Evolutionary conservation across 2,329 filamentous ascomycete genomes (phyloP).

Genomic region (Cladophialophora chaetospira): DNA sequence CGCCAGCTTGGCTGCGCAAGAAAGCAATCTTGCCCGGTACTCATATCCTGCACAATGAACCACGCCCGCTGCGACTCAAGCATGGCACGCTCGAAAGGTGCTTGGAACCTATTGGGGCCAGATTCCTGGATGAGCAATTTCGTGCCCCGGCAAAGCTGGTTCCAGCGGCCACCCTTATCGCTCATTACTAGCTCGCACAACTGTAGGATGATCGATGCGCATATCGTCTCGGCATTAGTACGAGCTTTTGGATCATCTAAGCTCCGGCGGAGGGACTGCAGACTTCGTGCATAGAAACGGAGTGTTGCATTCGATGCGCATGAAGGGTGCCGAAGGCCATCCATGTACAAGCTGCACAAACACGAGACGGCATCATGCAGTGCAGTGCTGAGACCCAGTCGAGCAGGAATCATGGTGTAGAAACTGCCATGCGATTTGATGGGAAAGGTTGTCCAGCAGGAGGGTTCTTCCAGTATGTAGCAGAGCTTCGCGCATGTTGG

Average conservation of each 20-base stretch:
- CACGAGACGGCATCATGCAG: conserved; percentile 13
- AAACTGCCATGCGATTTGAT: conserved; percentile 12
- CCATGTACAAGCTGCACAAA: conserved; percentile 9
- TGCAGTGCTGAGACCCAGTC: not conserved
- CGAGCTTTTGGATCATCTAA: not conserved
- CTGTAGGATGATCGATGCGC: conserved; percentile 26
- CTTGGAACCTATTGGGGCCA: conserved; percentile 11
- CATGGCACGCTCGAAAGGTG: conserved; percentile 25
- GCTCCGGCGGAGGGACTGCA: conserved; percentile 8
- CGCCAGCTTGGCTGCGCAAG: conserved; percentile 21
- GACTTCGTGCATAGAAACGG: conserved; percentile 3
- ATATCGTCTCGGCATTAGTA: conserved; percentile 22
- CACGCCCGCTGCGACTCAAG: conserved; percentile 28
- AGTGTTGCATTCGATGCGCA: not conserved
- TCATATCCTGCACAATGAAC: conserved; percentile 26
- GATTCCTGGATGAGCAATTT: conserved; percentile 22
- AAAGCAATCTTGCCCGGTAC: conserved; percentile 17
- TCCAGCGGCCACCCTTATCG: conserved; percentile 21
- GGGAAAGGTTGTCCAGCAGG: not conserved
- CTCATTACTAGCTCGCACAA: conserved; percentile 24
- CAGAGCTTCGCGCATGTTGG: not conserved
- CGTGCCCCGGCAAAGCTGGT: conserved; percentile 19
- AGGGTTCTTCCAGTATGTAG: conserved; percentile 7
- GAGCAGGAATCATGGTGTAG: conserved; percentile 7
- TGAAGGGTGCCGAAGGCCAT: not conserved